Evolutionary conservation across 495 filamentous ascomycete genomes (phyloP).

Genomic region (Halenospora varia): DNA sequence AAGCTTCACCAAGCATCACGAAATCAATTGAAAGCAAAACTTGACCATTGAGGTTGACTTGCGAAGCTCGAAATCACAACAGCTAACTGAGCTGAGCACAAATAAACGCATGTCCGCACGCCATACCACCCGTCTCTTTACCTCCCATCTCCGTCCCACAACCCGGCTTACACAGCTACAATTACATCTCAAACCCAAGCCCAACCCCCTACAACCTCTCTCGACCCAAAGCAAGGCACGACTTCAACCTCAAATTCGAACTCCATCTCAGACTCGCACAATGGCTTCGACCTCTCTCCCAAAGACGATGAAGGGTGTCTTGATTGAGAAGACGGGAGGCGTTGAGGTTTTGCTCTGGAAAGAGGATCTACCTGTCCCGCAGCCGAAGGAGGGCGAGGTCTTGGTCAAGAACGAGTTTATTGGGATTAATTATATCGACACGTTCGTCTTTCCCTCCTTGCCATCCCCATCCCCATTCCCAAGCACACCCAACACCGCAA

Average conservation of each 20-base stretch:
- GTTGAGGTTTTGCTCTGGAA: slow-evolving; percentile 70
- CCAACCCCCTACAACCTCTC: too few species aligned
- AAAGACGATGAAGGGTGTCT: slow-evolving; percentile 67
- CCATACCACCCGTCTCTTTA: neutral
- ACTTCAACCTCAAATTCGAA: slow-evolving; percentile 6
- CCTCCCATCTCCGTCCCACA: neutral
- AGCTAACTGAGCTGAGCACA: too few species aligned
- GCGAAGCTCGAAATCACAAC: too few species aligned
- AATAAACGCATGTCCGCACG: neutral
- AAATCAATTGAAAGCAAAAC: too few species aligned
- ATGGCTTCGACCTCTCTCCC: slow-evolving; percentile 34
- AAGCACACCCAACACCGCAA: neutral
- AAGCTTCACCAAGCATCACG: neutral
- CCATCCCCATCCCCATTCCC: neutral
- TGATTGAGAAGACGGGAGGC: slow-evolving; percentile 71
- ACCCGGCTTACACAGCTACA: neutral
- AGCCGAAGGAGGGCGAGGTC: slow-evolving; percentile 62
- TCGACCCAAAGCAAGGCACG: too few species aligned
- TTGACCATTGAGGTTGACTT: too few species aligned
- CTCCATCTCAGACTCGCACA: slow-evolving; percentile 15
- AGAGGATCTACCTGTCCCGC: slow-evolving; percentile 69
- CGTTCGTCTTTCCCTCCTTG: slow-evolving; percentile 34
- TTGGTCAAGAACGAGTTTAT: slow-evolving; percentile 79
- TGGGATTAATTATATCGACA: slow-evolving; percentile 89
- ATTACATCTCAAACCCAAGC: neutral